A percentile compares a stretch with the other conserved stretches of the same genome.
Evolutionary conservation across 2,329 filamentous ascomycete genomes (phyloP).

Genomic region (Shiraia sp.): DNA sequence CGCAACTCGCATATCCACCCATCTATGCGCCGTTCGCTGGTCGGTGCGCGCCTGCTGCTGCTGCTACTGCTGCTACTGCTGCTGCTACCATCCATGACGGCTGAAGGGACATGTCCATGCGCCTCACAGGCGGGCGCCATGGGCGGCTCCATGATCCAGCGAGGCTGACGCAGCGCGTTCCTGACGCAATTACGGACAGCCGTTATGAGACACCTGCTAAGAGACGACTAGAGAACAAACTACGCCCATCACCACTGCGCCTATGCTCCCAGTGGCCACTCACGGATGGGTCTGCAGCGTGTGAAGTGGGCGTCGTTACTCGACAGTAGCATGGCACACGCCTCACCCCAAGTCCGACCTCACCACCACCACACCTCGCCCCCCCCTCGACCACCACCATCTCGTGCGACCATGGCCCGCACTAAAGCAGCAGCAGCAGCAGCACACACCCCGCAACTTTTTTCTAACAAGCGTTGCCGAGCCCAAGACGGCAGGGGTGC

Average conservation of each 20-base stretch:
- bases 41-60: conserved; percentile 13
- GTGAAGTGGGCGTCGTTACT: conserved; percentile 28
- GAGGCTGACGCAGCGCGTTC: conserved; percentile 48
- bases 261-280: conserved; percentile 27
- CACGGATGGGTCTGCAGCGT: conserved; percentile 7
- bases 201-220: conserved; percentile 42
- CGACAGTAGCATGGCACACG: conserved; percentile 35
- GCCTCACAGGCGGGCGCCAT: conserved; percentile 35
- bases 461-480: conserved; percentile 46
- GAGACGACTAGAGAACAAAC: conserved; percentile 17
- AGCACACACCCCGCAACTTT: conserved; percentile 46
- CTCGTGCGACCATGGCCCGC: conserved; percentile 21
- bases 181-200: conserved; percentile 47
- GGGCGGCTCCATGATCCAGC: conserved; percentile 41
- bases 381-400: too few relatives aligned
- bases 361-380: conserved; percentile 24
- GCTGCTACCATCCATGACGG: conserved; percentile 21
- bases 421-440: conserved; percentile 33
- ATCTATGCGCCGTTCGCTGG: conserved; percentile 30
- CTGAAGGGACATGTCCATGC: conserved; percentile 36
- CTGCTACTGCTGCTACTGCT: too few relatives aligned
- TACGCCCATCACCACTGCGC: too few relatives aligned
- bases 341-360: conserved; percentile 25
- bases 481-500: conserved; percentile 19
- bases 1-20: conserved; percentile 27